These are phyloP conservation scores for Wolfiporia cocos DNA, from an alignment of 1,284 basidiomycete species.

Conservation along the genomic window DNA sequence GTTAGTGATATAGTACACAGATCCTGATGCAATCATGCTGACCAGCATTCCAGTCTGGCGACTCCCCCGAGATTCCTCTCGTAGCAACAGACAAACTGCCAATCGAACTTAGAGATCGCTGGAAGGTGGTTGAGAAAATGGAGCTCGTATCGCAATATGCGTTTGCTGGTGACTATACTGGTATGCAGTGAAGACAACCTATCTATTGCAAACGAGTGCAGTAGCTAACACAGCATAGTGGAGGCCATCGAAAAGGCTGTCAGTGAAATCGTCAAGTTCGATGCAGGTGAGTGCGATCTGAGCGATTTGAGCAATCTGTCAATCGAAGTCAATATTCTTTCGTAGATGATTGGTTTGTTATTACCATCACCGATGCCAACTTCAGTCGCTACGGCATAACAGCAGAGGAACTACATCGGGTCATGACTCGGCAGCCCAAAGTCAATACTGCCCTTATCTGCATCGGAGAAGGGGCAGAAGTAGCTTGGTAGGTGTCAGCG, in stretches of 20 bases:
- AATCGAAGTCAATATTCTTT: not conserved
- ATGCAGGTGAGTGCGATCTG: slow-evolving; percentile 39
- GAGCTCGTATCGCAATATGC: slow-evolving; percentile 59
- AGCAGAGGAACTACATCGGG: slow-evolving; percentile 47
- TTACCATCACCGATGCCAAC: slow-evolving; percentile 64
- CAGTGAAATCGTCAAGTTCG: slow-evolving; percentile 50
- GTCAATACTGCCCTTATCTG: slow-evolving; percentile 62
- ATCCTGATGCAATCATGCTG: not conserved
- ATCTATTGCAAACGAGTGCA: too few species aligned
- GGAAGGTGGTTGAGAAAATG: slow-evolving; percentile 68
- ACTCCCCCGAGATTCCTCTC: slow-evolving; percentile 49
- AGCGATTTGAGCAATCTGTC: not conserved
- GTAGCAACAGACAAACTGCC: slow-evolving; percentile 43
- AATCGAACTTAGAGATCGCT: slow-evolving; percentile 45
- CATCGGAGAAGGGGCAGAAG: slow-evolving; percentile 64
- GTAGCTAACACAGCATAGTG: too few species aligned
- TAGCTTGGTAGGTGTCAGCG: slow-evolving; percentile 40
- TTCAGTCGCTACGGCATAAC: slow-evolving; percentile 58
- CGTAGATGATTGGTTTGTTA: slow-evolving; percentile 63
- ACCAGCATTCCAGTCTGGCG: slow-evolving; percentile 45
- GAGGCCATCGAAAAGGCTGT: slow-evolving; percentile 60
- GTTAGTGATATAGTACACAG: slow-evolving; percentile 30
- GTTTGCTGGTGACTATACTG: slow-evolving; percentile 60
- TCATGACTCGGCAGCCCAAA: slow-evolving; percentile 56
- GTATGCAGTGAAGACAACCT: slow-evolving; percentile 24